Percentiles rank a stretch among this genome's conserved stretches.
Conservation (phyloP, 768 basidiomycete genomes). For the Mycena chlorophos region DNA sequence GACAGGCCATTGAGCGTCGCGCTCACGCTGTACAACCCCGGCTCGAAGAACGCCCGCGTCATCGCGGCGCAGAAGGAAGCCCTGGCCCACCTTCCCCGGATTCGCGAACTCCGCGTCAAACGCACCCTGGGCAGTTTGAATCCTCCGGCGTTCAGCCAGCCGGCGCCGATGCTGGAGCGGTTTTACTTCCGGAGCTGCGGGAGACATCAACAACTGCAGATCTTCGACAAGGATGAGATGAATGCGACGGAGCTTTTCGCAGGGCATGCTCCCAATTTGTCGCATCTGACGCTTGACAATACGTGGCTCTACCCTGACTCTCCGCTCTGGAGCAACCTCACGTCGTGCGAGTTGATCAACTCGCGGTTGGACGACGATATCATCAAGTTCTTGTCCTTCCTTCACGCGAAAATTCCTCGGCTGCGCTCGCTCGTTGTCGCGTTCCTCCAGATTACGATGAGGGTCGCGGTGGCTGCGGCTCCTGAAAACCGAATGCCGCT, state of each 20-base stretch:
- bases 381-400: background rate
- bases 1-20: constrained; percentile 5
- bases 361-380: background rate
- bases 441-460: background rate
- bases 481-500: background rate
- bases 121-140: background rate
- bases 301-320: background rate
- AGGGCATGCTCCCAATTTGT: constrained; percentile 1
- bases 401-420: background rate
- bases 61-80: constrained; percentile 1
- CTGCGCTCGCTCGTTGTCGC: constrained; percentile 8
- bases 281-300: constrained; percentile 6
- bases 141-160: background rate
- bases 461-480: background rate
- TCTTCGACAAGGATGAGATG: background rate
- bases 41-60: background rate
- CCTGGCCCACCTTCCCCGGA: constrained; percentile 6
- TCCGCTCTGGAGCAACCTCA: constrained; percentile 8
- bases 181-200: background rate
- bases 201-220: background rate
- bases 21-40: background rate
- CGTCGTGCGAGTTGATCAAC: constrained; percentile 10
- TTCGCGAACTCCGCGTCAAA: constrained; percentile 6
- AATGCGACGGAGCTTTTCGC: background rate
- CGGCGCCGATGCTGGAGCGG: background rate